These are phyloP conservation scores for Boletus subparvulus DNA, from an alignment of 768 basidiomycete species.

Conservation along the genomic window DNA sequence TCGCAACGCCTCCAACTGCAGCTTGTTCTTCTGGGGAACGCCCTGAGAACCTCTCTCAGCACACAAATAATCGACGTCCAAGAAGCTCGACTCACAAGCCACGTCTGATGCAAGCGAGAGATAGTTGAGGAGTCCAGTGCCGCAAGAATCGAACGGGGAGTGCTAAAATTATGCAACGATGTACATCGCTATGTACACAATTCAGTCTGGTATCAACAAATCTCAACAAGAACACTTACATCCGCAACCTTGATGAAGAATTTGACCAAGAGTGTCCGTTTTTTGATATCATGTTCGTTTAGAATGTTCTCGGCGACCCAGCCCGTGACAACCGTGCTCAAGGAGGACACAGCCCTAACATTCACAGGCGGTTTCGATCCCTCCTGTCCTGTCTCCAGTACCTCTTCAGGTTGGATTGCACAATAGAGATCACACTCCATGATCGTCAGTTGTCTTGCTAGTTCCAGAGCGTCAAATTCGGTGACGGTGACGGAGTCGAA, in stretches of 20 bases:
- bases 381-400: slow-evolving; percentile 80
- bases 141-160: slow-evolving; percentile 87
- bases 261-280: slow-evolving; percentile 73
- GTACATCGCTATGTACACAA: slow-evolving; percentile 68
- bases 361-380: slow-evolving; percentile 61
- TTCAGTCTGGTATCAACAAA: slow-evolving; percentile 8
- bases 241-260: slow-evolving; percentile 94
- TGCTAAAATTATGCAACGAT: slow-evolving; percentile 84
- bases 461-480: slow-evolving; percentile 92
- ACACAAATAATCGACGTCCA: background rate
- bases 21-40: slow-evolving; percentile 80
- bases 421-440: slow-evolving; percentile 91
- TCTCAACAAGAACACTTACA: slow-evolving; percentile 47
- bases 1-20: slow-evolving; percentile 75
- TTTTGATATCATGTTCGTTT: slow-evolving; percentile 86
- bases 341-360: slow-evolving; percentile 78
- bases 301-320: slow-evolving; percentile 96
- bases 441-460: slow-evolving; percentile 90
- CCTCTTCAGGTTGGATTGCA: slow-evolving; percentile 82
- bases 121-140: slow-evolving; percentile 96
- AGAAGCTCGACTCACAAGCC: slow-evolving; percentile 64
- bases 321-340: slow-evolving; percentile 92
- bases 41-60: slow-evolving; percentile 47
- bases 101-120: slow-evolving; percentile 87
- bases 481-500: slow-evolving; percentile 65